Percentiles rank a stretch among this genome's conserved stretches.
Evolutionary conservation across 768 basidiomycete genomes (phyloP).

Genomic region (Boletus sp.): DNA sequence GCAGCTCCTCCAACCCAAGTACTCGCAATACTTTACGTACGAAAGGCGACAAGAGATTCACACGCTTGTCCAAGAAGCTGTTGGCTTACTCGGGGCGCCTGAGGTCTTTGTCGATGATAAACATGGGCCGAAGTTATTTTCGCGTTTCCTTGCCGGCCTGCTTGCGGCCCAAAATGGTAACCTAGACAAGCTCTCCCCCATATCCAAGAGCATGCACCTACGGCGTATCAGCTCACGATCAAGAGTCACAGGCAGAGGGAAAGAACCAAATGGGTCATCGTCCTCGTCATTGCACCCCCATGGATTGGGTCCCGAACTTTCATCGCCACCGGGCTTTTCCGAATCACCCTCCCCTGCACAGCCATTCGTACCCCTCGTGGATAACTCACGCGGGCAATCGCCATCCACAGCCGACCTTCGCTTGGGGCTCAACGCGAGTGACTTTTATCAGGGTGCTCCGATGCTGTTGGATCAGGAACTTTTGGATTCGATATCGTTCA

Average conservation of each 20-base stretch:
- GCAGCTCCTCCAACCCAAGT: constrained; percentile 77
- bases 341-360: constrained; percentile 39
- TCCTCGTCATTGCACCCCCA: constrained; percentile 2
- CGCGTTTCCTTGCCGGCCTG: constrained; percentile 72
- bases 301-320: constrained; percentile 12
- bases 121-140: constrained; percentile 77
- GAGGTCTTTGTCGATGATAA: constrained; percentile 77
- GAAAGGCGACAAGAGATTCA: constrained; percentile 63
- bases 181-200: constrained; percentile 11
- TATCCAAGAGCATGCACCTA: constrained; percentile 22
- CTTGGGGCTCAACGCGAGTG: constrained; percentile 26
- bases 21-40: constrained; percentile 52
- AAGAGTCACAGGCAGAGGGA: constrained; percentile 12
- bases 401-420: constrained; percentile 3
- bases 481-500: constrained; percentile 57
- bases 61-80: constrained; percentile 57
- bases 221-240: constrained; percentile 10
- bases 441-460: constrained; percentile 44
- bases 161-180: constrained; percentile 54
- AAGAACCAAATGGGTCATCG: background rate
- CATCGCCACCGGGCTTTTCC: constrained; percentile 31
- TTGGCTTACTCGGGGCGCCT: constrained; percentile 63
- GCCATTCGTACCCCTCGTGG: constrained; percentile 38
- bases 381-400: constrained; percentile 14
- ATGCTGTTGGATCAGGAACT: constrained; percentile 59